phyloP scores from a whole-genome alignment of 352 stramenopile species.

The Pythium sukuiense region DNA sequence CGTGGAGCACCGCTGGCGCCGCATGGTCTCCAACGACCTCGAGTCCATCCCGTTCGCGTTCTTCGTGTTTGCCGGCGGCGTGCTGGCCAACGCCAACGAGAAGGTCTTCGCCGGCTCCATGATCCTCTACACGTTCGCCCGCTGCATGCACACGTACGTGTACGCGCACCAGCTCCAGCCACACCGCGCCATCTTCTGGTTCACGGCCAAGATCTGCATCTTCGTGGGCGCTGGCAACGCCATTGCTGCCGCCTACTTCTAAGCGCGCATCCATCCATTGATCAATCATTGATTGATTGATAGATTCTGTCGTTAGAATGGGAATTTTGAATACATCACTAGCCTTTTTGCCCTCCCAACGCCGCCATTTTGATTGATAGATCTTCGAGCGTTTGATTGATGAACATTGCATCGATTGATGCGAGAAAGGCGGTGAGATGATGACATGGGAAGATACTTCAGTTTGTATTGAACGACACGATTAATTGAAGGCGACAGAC shows the following conservation, averaged over 20 bases:
- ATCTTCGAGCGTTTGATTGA: neutral
- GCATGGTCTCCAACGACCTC: slow-evolving; percentile 41
- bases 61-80: slow-evolving; percentile 24
- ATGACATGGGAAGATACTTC: neutral
- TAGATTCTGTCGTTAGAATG: neutral
- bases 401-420: neutral
- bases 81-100: slow-evolving; percentile 29
- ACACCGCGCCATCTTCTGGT: slow-evolving; percentile 26
- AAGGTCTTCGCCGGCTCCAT: slow-evolving; percentile 24
- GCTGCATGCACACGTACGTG: slow-evolving; percentile 35
- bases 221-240: slow-evolving; percentile 29
- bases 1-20: slow-evolving; percentile 36
- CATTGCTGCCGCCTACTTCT: slow-evolving; percentile 9
- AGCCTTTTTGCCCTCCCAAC: neutral
- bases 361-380: neutral
- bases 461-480: neutral
- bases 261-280: neutral
- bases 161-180: slow-evolving; percentile 35
- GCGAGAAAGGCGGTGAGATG: neutral
- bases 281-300: neutral
- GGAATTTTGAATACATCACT: neutral
- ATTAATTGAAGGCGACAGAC: neutral
- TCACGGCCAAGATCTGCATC: slow-evolving; percentile 25
- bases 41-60: slow-evolving; percentile 41
- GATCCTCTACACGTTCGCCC: slow-evolving; percentile 35